phyloP scores from a whole-genome alignment of 176 grass and related monocot species.

The Oryza punctata region DNA sequence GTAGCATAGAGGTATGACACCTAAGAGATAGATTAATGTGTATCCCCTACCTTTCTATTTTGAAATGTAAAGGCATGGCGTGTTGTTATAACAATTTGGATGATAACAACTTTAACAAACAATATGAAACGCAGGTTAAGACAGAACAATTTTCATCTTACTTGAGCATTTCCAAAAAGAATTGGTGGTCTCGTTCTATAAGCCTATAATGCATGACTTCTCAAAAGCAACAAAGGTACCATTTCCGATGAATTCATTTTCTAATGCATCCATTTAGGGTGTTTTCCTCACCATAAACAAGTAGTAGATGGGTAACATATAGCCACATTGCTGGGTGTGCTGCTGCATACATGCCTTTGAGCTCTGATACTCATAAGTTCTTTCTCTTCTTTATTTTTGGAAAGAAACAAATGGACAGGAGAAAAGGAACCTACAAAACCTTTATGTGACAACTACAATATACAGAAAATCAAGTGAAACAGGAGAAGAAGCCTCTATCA shows the following conservation, averaged over 20 bases:
- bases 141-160: background rate
- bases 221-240: background rate
- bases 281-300: conserved; percentile 20
- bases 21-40: conserved; percentile 10
- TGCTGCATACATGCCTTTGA: conserved; percentile 27
- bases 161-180: background rate
- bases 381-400: background rate
- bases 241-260: background rate
- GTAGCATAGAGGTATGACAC: conserved; percentile 23
- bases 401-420: background rate
- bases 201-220: background rate
- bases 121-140: background rate
- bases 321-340: background rate
- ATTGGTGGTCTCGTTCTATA: background rate
- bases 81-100: conserved; percentile 11
- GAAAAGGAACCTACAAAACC: background rate
- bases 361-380: background rate
- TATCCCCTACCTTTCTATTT: background rate
- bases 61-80: background rate
- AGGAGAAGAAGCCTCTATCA: background rate
- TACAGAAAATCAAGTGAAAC: conserved; percentile 19
- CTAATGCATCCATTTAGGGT: background rate
- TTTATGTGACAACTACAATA: conserved; percentile 32
- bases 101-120: background rate
- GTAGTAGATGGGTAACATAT: background rate